Base-by-base conservation (phyloP, 1,139 yeast genomes). In the Pichia sp. region DNA sequence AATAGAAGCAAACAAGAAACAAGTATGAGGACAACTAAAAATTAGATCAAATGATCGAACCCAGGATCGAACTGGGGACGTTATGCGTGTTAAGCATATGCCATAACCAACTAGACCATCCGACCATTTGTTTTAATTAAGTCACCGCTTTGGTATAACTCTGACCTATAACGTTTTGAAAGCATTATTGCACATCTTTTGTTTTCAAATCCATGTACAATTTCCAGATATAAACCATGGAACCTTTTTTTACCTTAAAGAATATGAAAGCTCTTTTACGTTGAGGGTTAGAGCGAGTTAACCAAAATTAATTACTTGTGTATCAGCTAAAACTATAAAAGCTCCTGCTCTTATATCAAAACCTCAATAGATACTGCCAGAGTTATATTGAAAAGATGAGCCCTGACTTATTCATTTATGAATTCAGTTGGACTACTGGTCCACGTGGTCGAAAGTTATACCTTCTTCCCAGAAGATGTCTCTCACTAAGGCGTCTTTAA, bases 1-100 rank as follows among this genome's bases (percentile, higher is more conserved):
- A 5, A 8, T 31, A 31, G 34, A 31, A 4, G 11, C 4, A 31
- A 31, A 31, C 11, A 31, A 31, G 11, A 31, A n/a, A n/a, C n/a
- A n/a, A n/a, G n/a, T n/a, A n/a, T n/a, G n/a, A n/a, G n/a, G n/a
- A n/a, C n/a, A n/a, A n/a, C n/a, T n/a, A n/a, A n/a, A n/a, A n/a
- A n/a, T n/a, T n/a, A n/a, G n/a, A n/a, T n/a, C n/a, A n/a, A 51
- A 53, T 89, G 96, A 87, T 87, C 87, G 82, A 86, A 90, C 96
- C 96, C 96, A 89, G 97, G 96, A 87, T 90, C 96, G 97, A 90
- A 90, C 97, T 88, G 96, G 96, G 96, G 96, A 90, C 96, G 92
- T 88, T 87, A 92, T 87, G 96, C 96, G 96, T 89, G 96, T 89
- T 88, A 89, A 87, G 96, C 96, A 88, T 92, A 86, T 87, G 96